Base-by-base conservation (phyloP, 116 monocot genomes). In the Iris pallida region DNA sequence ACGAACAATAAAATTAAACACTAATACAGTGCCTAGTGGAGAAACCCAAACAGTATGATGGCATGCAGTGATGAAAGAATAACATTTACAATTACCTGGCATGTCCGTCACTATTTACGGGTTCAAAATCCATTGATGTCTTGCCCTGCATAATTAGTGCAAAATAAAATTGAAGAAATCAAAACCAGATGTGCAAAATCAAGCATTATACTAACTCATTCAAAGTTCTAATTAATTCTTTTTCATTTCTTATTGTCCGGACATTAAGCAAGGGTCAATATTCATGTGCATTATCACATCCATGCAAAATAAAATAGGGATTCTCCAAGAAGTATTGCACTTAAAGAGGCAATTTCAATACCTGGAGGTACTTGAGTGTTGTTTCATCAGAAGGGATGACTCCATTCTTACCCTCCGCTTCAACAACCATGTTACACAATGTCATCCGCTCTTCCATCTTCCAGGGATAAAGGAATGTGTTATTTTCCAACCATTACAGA, bases 381-480 rank as follows among this genome's bases (percentile, higher is more conserved):
- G 84, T 98, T 59, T 71, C 19, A 75, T 98, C 98, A 61, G 90
- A 80, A 80, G 93, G 98, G 19, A 98, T 73, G 70, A 98, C 85
- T 44, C 98, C 93, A 82, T 98, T 98, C 71, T 98, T 98, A 0
- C 93, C 98, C 30, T 3, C 30, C 30, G 30, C 30, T 30, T 30
- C 98, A 71, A 98, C 79, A 73, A 98, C 93, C 98, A 98, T 98
- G 71, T 98, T 98, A 76, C 90, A 97, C 59, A 97, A 81, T 68
- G 97, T 97, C 97, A 97, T 97, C 61, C 97, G 85, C 76, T 97
- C 97, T 81, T 97, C 97, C 97, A 97, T 97, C 97, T 96, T 45
- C 30, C 62, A 45, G 30, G 7, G 68, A 47, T 75, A 48, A n/a
- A 48, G 49, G 14, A 47, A 11, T 17, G 66, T 47, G 15, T 17